These are phyloP conservation scores for Globisporangium parvum DNA, from an alignment of 352 stramenopile species.

Conservation along the genomic window DNA sequence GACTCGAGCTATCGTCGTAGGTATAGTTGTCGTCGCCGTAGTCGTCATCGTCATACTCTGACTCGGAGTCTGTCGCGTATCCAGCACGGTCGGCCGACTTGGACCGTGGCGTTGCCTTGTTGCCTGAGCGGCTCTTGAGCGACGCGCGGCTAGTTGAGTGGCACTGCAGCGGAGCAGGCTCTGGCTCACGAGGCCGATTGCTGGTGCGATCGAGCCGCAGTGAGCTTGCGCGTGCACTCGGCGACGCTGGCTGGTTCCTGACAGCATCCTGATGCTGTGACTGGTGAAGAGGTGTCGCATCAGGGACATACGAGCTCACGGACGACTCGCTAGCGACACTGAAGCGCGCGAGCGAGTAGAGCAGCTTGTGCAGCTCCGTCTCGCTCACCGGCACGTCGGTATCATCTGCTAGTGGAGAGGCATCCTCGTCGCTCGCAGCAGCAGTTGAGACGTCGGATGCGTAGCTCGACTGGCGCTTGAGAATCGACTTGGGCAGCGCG, in stretches of 20 bases:
- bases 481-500: constrained; percentile 27
- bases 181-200: background rate
- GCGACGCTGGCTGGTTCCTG: constrained; percentile 2
- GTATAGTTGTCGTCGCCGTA: background rate
- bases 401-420: background rate
- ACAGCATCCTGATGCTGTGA: background rate
- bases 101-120: constrained; percentile 7
- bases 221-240: constrained; percentile 1
- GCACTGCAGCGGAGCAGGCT: background rate
- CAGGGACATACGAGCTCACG: background rate
- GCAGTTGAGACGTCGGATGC: constrained; percentile 39
- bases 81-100: constrained; percentile 8
- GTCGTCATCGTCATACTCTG: constrained; percentile 1
- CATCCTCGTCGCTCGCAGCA: constrained; percentile 15
- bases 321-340: constrained; percentile 32
- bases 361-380: constrained; percentile 54
- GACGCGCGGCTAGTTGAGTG: constrained; percentile 3
- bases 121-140: constrained; percentile 7
- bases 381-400: constrained; percentile 17
- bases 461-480: constrained; percentile 38
- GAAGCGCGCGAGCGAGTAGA: constrained; percentile 56
- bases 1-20: background rate
- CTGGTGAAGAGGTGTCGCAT: background rate
- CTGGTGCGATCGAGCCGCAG: background rate
- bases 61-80: constrained; percentile 12